Conservation (phyloP, 1,284 basidiomycete genomes). For the Anthracocystis setariae region DNA sequence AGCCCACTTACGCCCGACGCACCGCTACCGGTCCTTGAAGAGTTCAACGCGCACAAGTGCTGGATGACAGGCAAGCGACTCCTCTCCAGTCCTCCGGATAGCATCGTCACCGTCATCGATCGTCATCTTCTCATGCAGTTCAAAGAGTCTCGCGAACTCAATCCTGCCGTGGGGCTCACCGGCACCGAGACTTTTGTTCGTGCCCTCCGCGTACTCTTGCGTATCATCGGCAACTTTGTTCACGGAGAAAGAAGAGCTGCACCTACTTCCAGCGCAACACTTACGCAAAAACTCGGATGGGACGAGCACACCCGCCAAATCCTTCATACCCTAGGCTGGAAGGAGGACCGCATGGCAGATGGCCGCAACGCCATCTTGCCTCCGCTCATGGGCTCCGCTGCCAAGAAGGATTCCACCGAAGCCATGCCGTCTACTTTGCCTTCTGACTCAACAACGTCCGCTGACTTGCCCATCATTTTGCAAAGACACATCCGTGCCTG, state of each 20-base stretch:
- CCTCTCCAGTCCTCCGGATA: slow-evolving; percentile 40
- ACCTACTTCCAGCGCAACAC: slow-evolving; percentile 23
- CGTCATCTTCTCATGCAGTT: slow-evolving; percentile 25
- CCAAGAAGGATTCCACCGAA: not conserved
- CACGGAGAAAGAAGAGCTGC: slow-evolving; percentile 45
- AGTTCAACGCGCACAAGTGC: slow-evolving; percentile 45
- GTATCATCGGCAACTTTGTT: slow-evolving; percentile 43
- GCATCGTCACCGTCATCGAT: slow-evolving; percentile 35
- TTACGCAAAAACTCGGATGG: slow-evolving; percentile 48
- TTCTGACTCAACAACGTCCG: not conserved
- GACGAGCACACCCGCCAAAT: slow-evolving; percentile 32
- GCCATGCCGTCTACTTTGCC: not conserved
- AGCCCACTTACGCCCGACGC: slow-evolving; percentile 8
- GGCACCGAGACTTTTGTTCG: slow-evolving; percentile 37
- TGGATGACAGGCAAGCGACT: slow-evolving; percentile 30
- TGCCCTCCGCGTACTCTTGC: slow-evolving; percentile 31
- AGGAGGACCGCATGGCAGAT: slow-evolving; percentile 24
- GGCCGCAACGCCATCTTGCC: slow-evolving; percentile 32
- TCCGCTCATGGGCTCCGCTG: slow-evolving; percentile 1
- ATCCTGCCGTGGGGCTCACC: slow-evolving; percentile 38
- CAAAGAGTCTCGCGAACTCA: slow-evolving; percentile 27
- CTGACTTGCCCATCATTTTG: slow-evolving; percentile 2
- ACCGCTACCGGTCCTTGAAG: slow-evolving; percentile 22
- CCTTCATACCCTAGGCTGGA: slow-evolving; percentile 39
- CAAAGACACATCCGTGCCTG: slow-evolving; percentile 44